Base-by-base conservation (phyloP, 1,139 yeast species). In the Wickerhamomyces sp. region DNA sequence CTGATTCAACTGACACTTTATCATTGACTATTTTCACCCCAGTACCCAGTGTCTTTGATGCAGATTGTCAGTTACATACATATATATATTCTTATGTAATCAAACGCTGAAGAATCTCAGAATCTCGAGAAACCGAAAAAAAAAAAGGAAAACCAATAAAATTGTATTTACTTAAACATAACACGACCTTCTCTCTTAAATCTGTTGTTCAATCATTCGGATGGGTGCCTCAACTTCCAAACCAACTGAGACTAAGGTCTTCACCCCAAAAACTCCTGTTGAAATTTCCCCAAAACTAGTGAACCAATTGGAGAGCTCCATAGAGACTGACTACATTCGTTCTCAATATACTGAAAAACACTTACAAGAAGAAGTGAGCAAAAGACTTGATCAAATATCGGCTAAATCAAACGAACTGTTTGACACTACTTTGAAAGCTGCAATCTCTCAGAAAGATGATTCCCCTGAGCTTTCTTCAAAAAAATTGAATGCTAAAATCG, bases 261-360 rank as follows among this genome's bases (percentile, higher is more conserved):
- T 78, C 56, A 70, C 79, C 7, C 89, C 96, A 39, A 63, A 74
- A 42, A 75, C 90, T 6, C 90, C 92, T 33, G 78, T 86, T 37
- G 88, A 84, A 25, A 56, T 83, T 81, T 61, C 80, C 82, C 45
- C 80, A 83, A 15, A 73, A 78, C 22, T 76, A 82, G 45, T 87
- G 47, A 72, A 81, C 19, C 85, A 83, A 56, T 74, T 89, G 49
- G 95, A 86, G 52, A 70, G 76, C 37, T 73, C 85, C 8, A 71
- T 77, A 34, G 96, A 87, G 70, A 78, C 94, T 8, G 90, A 89
- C 59, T 85, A 78, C 60, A 77, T 95, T 16, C 79, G 96, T 56
- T 73, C 83, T 37, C 96, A 88, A 59, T 75, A 81, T 58, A 75
- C 88, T 15, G 92, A 86, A 46, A 80, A 78, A 59, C 79, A 78